phyloP scores from a whole-genome alignment of 495 filamentous ascomycete species.

The Hypomontagnella monticulosa region DNA sequence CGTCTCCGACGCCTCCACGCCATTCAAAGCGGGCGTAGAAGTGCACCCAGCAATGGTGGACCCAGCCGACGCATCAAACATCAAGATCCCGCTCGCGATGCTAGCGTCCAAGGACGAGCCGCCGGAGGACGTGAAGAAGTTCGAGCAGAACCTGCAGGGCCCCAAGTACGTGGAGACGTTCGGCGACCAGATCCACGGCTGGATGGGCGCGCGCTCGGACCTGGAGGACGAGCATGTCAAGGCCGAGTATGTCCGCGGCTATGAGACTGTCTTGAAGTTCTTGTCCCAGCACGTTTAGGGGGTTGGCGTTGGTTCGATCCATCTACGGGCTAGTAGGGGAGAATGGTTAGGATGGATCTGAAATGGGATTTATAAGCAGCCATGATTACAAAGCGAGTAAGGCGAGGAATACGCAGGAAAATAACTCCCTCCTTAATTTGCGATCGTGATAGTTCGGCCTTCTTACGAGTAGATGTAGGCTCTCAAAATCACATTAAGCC shows the following conservation, averaged over 20 bases:
- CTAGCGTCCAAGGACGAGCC: constrained; percentile 76
- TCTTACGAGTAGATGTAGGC: neutral
- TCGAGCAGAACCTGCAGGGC: constrained; percentile 70
- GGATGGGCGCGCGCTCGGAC: constrained; percentile 84
- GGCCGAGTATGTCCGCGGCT: constrained; percentile 82
- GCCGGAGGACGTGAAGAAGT: constrained; percentile 73
- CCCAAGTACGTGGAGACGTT: constrained; percentile 84
- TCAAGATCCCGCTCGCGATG: constrained; percentile 71
- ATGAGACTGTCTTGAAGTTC: constrained; percentile 77
- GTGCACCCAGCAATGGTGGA: constrained; percentile 91
- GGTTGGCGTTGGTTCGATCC: neutral
- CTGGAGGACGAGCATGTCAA: constrained; percentile 72
- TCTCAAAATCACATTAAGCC: neutral
- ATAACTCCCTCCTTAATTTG: constrained; percentile 2
- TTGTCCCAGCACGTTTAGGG: constrained; percentile 76
- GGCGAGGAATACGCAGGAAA: neutral
- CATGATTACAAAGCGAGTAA: neutral
- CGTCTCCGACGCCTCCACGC: constrained; percentile 66
- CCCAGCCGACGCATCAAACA: constrained; percentile 72
- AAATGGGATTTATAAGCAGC: neutral
- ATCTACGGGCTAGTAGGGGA: neutral
- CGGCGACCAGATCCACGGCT: constrained; percentile 84
- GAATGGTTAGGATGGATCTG: neutral
- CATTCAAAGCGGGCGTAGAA: constrained; percentile 75
- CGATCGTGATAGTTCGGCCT: neutral